Percentiles rank a stretch among this genome's conserved stretches.
These are phyloP conservation scores for Cyclotella kingstonii DNA, from an alignment of 108 stramenopile genomes.

Conservation along the genomic window DNA sequence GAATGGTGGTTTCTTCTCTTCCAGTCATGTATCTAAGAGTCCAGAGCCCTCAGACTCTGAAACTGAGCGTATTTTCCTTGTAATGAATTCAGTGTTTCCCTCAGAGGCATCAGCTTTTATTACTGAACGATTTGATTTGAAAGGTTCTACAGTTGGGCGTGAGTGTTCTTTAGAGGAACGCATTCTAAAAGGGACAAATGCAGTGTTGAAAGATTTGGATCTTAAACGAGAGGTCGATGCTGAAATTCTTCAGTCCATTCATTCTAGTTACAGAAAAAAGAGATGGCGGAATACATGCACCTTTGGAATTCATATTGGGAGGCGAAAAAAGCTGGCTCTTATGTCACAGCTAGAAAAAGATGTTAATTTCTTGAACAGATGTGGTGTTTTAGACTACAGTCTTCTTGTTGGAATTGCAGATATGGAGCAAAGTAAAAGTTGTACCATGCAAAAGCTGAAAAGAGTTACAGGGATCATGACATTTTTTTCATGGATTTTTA, in stretches of 20 bases:
- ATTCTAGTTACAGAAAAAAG: not conserved
- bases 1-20: slow-evolving; percentile 44
- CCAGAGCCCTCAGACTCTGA: slow-evolving; percentile 9
- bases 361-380: slow-evolving; percentile 65
- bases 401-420: slow-evolving; percentile 76
- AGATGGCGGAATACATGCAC: not conserved
- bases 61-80: slow-evolving; percentile 62
- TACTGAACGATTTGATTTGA: slow-evolving; percentile 83
- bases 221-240: slow-evolving; percentile 63
- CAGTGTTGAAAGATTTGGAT: slow-evolving; percentile 83
- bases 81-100: slow-evolving; percentile 89
- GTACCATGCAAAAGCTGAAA: not conserved
- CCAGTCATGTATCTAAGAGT: slow-evolving; percentile 8
- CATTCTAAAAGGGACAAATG: slow-evolving; percentile 56
- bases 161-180: slow-evolving; percentile 74
- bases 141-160: slow-evolving; percentile 85
- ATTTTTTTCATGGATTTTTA: slow-evolving; percentile 3
- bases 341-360: slow-evolving; percentile 82
- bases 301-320: slow-evolving; percentile 65
- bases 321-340: slow-evolving; percentile 57
- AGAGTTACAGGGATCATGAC: not conserved
- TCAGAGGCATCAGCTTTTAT: slow-evolving; percentile 63
- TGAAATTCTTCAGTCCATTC: not conserved
- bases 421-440: slow-evolving; percentile 36
- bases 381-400: slow-evolving; percentile 86